Percentiles rank a stretch among this genome's conserved stretches.
phyloP scores from a whole-genome alignment of 176 grass and related monocot genomes.

The Musa itinerans region DNA sequence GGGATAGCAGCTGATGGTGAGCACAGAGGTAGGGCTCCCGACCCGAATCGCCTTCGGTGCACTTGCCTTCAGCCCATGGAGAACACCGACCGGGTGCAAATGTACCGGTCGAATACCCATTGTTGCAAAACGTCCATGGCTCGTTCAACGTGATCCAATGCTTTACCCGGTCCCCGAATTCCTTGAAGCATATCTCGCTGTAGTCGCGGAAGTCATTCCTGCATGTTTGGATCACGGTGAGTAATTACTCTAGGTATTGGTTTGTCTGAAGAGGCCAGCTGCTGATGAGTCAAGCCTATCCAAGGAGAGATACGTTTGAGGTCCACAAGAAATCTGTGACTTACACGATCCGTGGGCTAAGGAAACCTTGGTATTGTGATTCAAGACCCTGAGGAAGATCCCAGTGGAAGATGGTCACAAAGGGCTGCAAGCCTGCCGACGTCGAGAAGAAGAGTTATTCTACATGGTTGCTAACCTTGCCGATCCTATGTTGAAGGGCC shows the following conservation, averaged over 20 bases:
- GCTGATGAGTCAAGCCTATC: not conserved
- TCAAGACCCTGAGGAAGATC: conserved; percentile 59
- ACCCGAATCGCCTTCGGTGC: conserved; percentile 34
- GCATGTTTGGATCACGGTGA: not conserved
- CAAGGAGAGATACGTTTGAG: not conserved
- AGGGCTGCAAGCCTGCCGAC: conserved; percentile 42
- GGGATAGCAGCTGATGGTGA: conserved; percentile 48
- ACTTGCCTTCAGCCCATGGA: conserved; percentile 17
- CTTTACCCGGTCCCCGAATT: conserved; percentile 80
- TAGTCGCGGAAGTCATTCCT: conserved; percentile 64
- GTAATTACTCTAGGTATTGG: not conserved
- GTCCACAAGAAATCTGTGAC: not conserved
- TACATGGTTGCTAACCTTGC: not conserved
- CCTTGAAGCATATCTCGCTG: conserved; percentile 43
- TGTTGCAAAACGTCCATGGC: conserved; percentile 20
- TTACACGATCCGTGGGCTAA: conserved; percentile 50
- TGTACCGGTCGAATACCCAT: conserved; percentile 31
- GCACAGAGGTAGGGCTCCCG: conserved; percentile 51
- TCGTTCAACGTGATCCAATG: conserved; percentile 67
- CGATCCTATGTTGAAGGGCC: not conserved
- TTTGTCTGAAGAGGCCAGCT: not conserved
- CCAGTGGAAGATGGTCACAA: conserved; percentile 71
- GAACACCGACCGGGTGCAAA: conserved; percentile 45
- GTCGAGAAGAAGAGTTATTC: not conserved
- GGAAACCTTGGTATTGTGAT: conserved; percentile 56